These are phyloP conservation scores for Fusarium sp. DNA, from an alignment of 2,329 filamentous ascomycete species.

Conservation along the genomic window DNA sequence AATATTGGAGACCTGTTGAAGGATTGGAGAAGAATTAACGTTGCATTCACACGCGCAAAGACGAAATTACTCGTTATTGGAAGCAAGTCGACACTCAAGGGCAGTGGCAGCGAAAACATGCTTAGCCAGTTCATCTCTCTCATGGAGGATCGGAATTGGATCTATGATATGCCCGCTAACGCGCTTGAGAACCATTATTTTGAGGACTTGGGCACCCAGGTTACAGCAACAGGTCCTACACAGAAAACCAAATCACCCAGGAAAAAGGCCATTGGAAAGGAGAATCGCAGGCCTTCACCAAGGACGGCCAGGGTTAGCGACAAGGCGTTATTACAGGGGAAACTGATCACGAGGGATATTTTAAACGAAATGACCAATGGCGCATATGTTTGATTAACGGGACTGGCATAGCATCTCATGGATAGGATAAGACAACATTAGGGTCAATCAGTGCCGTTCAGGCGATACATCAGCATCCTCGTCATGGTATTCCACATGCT, in stretches of 20 bases:
- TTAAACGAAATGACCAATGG: conserved; percentile 74
- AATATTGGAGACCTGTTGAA: conserved; percentile 90
- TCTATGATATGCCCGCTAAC: conserved; percentile 74
- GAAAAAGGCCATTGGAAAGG: conserved; percentile 53
- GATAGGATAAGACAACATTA: conserved; percentile 19
- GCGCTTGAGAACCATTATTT: conserved; percentile 77
- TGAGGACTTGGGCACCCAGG: conserved; percentile 65
- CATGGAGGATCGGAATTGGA: conserved; percentile 83
- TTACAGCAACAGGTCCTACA: conserved; percentile 50
- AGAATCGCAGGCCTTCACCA: conserved; percentile 61
- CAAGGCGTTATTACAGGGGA: conserved; percentile 71
- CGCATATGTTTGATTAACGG: conserved; percentile 49
- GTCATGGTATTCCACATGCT: conserved; percentile 39
- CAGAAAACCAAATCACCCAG: conserved; percentile 46
- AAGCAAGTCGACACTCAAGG: conserved; percentile 81
- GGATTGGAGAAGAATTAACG: conserved; percentile 94
- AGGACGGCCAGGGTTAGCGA: conserved; percentile 68
- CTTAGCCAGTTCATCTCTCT: conserved; percentile 79
- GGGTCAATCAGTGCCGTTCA: conserved; percentile 30
- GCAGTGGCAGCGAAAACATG: conserved; percentile 77
- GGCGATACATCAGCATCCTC: conserved; percentile 33
- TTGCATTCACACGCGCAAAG: conserved; percentile 92
- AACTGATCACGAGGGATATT: conserved; percentile 79
- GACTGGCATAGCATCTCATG: conserved; percentile 24
- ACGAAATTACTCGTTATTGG: conserved; percentile 92